These are phyloP conservation scores for Monosporascus sp. DNA, from an alignment of 2,329 filamentous ascomycete species.

Conservation along the genomic window DNA sequence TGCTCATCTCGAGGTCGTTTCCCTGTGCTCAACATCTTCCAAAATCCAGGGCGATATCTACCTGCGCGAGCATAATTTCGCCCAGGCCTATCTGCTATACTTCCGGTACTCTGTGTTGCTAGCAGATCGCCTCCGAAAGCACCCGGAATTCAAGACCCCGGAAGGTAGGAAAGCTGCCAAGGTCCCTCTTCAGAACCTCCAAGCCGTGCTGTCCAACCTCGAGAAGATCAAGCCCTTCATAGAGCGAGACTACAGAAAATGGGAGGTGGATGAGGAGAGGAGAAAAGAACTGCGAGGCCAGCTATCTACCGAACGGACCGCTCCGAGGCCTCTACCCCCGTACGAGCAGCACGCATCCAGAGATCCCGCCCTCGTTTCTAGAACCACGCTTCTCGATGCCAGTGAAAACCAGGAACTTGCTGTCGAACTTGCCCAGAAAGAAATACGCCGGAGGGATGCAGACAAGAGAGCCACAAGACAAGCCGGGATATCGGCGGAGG, in stretches of 20 bases:
- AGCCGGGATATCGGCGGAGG: conserved; percentile 50
- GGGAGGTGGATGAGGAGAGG: conserved; percentile 49
- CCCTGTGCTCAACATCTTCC: neutral
- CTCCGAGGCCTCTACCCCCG: conserved; percentile 17
- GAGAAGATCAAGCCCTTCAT: conserved; percentile 78
- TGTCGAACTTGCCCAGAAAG: conserved; percentile 67
- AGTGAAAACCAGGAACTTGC: conserved; percentile 69
- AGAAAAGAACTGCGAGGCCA: conserved; percentile 23
- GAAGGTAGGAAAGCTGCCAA: conserved; percentile 59
- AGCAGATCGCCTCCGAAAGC: conserved; percentile 64
- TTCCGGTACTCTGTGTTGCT: conserved; percentile 85
- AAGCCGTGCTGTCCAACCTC: conserved; percentile 61
- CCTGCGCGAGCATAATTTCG: conserved; percentile 75
- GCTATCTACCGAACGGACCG: conserved; percentile 7
- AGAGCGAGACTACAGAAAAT: conserved; percentile 63
- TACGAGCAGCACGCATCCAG: conserved; percentile 45
- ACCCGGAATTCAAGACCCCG: conserved; percentile 67
- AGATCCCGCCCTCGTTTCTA: conserved; percentile 54
- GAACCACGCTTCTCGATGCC: conserved; percentile 59
- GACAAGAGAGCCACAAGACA: conserved; percentile 51
- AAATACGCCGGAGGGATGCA: conserved; percentile 63
- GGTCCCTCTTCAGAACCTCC: conserved; percentile 42
- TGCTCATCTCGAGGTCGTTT: neutral
- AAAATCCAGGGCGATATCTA: conserved; percentile 70
- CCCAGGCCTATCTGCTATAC: conserved; percentile 86